A percentile compares a stretch with the other conserved stretches of the same genome.
phyloP scores from a whole-genome alignment of 345 rosid genomes.

The Heritiera littoralis region DNA sequence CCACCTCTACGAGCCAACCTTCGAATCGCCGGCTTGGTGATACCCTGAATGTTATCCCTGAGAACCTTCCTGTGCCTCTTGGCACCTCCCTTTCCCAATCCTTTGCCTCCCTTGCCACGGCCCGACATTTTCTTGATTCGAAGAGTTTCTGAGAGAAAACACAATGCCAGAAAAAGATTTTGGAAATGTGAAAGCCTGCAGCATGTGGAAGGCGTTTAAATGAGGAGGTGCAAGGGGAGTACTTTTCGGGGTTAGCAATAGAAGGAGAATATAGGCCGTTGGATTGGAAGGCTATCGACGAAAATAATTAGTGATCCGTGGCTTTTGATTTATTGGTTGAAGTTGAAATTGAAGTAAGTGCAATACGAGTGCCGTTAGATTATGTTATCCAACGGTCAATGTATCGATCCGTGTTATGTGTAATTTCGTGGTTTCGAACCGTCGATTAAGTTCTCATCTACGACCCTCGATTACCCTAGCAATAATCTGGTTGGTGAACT shows the following conservation, averaged over 20 bases:
- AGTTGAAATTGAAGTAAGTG: not conserved
- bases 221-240: not conserved
- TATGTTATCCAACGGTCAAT: not conserved
- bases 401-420: not conserved
- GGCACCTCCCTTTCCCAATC: conserved; percentile 47
- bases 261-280: not conserved
- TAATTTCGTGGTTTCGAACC: not conserved
- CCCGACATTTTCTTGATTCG: conserved; percentile 13
- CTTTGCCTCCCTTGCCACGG: conserved; percentile 30
- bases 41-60: conserved; percentile 35
- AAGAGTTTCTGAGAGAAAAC: too few species aligned
- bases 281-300: conserved; percentile 1
- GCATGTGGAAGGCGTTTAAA: not conserved
- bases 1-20: conserved; percentile 24
- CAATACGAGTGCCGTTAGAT: not conserved
- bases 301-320: not conserved
- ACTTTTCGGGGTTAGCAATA: not conserved
- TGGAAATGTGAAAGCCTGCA: not conserved
- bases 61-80: conserved; percentile 41
- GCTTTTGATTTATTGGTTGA: not conserved
- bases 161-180: too few species aligned
- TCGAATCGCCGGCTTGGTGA: conserved; percentile 24
- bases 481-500: not conserved
- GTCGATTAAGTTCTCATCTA: conserved; percentile 2
- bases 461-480: not conserved